Evolutionary conservation across 106 monocot species (phyloP), one percentile per base, ranked within the genome.

Genomic region (Agapanthus africanus): DNA sequence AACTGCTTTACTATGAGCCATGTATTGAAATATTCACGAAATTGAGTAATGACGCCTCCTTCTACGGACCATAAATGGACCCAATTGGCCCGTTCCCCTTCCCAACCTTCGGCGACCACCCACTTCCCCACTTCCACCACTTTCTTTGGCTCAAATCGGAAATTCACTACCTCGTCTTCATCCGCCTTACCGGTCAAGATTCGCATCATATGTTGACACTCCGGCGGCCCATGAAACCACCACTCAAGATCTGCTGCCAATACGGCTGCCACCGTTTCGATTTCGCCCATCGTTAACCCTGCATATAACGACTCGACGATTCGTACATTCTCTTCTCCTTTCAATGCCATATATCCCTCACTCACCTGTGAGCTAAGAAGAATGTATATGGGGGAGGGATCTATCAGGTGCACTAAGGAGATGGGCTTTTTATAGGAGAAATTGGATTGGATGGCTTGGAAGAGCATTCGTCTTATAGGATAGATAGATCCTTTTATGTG

Each of bases 41-140:
- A 78, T 23, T 65, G 72, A 13, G 77, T 81, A 26, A 85, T 85
- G 30, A 78, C 28, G 1, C 81, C 81, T 1, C 27, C 67, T 26
- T 85, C 69, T 2, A 85, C 28, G 4, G 42, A 77, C 85, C 85
- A 85, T 0, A 65, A 80, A 23, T 85, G 80, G 26, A 81, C 81
- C 85, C 85, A 85, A 38, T 85, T 81, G 16, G 74, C 74, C 33
- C 64, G 54, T 0, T 66, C 60, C 8, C 73, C 79, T 51, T 82
- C 85, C 81, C 83, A 77, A 11, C 83, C 83, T 54, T 79, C 79
- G 4, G 84, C 84, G 9, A 84, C 73, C 23, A 84, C 84, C 80
- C 76, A 49, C 42, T 54, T 33, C 37, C 74, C 82, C 74, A 64
- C 56, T 46, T 68, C 74, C 33, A n/a, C 61, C 42, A 81, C 69